Evolutionary conservation across 345 rosid species (phyloP).

Genomic region (Draba incana): DNA sequence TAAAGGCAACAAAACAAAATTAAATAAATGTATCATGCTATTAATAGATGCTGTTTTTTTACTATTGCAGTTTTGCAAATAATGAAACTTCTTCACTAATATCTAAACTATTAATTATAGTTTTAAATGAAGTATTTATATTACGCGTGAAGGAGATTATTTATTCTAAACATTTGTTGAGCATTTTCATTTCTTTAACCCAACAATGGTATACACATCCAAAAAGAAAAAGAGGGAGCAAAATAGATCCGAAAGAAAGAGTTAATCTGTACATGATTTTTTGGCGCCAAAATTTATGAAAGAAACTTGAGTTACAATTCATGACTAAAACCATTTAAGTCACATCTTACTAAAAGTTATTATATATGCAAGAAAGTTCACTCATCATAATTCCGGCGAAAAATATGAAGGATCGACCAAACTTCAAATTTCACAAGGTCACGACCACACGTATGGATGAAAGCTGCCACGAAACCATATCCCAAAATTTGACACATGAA

Average conservation of each 20-base stretch:
- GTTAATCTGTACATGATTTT: too few relatives aligned
- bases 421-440: too few relatives aligned
- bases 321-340: not conserved
- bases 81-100: slow-evolving; percentile 5
- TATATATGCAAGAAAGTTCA: not conserved
- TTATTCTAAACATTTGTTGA: not conserved
- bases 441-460: too few relatives aligned
- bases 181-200: too few relatives aligned
- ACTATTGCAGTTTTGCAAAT: not conserved
- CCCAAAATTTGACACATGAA: slow-evolving; percentile 9
- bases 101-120: not conserved
- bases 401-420: not conserved
- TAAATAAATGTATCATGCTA: not conserved
- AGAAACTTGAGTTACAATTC: too few relatives aligned
- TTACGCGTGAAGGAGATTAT: not conserved
- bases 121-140: not conserved
- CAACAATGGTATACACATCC: too few relatives aligned
- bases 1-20: not conserved
- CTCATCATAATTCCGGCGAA: not conserved
- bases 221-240: too few relatives aligned
- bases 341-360: too few relatives aligned
- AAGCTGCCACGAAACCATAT: not conserved
- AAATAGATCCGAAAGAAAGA: too few relatives aligned
- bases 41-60: not conserved
- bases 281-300: too few relatives aligned